Conservation (phyloP, 2,329 filamentous ascomycete genomes). For the Ophiostoma ips region DNA sequence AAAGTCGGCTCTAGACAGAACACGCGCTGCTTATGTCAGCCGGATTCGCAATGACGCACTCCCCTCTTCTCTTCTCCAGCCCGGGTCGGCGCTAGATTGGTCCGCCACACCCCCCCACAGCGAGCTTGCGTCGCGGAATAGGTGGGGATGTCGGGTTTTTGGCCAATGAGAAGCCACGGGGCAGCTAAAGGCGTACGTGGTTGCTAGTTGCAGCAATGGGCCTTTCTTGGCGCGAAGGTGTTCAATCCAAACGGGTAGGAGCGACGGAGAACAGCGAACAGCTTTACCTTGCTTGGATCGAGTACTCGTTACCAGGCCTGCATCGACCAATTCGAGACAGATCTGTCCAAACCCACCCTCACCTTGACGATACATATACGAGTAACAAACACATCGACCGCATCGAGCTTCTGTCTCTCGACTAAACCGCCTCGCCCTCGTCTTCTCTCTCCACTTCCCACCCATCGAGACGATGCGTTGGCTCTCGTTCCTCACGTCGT, state of each 20-base stretch:
- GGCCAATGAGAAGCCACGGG: slow-evolving; percentile 9
- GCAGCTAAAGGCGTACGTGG: slow-evolving; percentile 13
- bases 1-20: background rate
- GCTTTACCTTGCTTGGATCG: slow-evolving; percentile 7
- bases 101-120: background rate
- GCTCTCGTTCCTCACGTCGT: slow-evolving; percentile 46
- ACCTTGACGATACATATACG: background rate
- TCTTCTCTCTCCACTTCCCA: no score
- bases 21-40: background rate
- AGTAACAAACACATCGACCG: background rate
- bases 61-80: no score
- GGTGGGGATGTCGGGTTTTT: background rate
- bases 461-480: slow-evolving; percentile 48
- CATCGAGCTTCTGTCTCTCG: background rate
- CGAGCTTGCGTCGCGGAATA: slow-evolving; percentile 1
- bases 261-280: slow-evolving; percentile 6
- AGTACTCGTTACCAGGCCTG: background rate
- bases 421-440: no score
- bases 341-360: background rate
- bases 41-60: background rate
- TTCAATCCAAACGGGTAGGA: background rate
- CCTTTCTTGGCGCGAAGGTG: slow-evolving; percentile 1
- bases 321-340: slow-evolving; percentile 3
- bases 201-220: slow-evolving; percentile 4
- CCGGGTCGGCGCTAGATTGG: no score